These are phyloP conservation scores for Scheffersomyces stipitis DNA, from an alignment of 805 yeast genomes.

Conservation along the genomic window DNA sequence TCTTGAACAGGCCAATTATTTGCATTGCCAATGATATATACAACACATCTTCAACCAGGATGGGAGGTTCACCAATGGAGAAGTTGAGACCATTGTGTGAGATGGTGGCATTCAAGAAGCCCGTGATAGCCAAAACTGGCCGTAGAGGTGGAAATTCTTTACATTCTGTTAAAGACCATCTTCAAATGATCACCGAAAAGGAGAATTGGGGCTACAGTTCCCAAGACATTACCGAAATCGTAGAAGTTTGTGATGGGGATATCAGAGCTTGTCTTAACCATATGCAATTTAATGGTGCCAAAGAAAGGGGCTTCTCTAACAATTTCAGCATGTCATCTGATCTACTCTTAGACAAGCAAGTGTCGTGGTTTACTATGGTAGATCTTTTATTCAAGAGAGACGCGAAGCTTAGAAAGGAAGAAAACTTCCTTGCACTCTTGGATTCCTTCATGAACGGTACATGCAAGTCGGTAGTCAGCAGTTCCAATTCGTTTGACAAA, in stretches of 20 bases:
- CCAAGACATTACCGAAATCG: slow-evolving; percentile 59
- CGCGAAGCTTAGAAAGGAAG: slow-evolving; percentile 43
- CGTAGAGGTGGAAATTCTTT: slow-evolving; percentile 35
- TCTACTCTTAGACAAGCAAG: slow-evolving; percentile 45
- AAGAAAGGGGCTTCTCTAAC: slow-evolving; percentile 1
- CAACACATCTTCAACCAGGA: slow-evolving; percentile 31
- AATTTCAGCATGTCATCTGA: too few species aligned
- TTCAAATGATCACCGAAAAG: slow-evolving; percentile 48
- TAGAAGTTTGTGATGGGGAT: slow-evolving; percentile 75
- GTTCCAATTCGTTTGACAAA: slow-evolving; percentile 52
- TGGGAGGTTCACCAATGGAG: slow-evolving; percentile 57
- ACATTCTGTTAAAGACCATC: slow-evolving; percentile 35
- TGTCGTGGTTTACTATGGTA: slow-evolving; percentile 68
- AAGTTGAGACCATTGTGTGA: slow-evolving; percentile 74
- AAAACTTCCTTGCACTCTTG: slow-evolving; percentile 49
- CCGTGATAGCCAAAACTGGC: slow-evolving; percentile 50
- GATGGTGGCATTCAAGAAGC: slow-evolving; percentile 61
- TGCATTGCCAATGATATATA: slow-evolving; percentile 90
- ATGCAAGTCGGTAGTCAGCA: slow-evolving; percentile 36
- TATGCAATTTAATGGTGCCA: slow-evolving; percentile 59
- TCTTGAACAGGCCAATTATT: slow-evolving; percentile 77
- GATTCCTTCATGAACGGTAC: slow-evolving; percentile 43
- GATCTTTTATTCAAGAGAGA: slow-evolving; percentile 59
- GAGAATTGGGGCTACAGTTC: slow-evolving; percentile 55
- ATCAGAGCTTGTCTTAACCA: slow-evolving; percentile 81